Conservation (phyloP, 2,329 filamentous ascomycete genomes). For the Sporothrix sp. region DNA sequence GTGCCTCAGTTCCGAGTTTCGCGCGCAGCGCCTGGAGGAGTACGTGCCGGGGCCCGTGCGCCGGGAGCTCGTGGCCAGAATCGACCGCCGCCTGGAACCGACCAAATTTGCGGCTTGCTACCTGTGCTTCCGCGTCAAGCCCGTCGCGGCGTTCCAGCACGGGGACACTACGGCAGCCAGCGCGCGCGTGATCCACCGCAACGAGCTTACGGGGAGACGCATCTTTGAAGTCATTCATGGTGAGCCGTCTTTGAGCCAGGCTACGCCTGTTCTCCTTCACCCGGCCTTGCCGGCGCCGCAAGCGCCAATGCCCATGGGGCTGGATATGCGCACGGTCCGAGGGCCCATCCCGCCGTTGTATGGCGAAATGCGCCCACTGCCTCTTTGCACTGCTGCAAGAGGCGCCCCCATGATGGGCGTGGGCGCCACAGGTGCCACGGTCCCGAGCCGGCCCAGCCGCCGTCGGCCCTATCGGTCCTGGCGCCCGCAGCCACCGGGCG, state of each 20-base stretch:
- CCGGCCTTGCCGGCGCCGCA: constrained; percentile 6
- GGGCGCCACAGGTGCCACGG: no score
- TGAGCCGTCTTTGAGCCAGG: background rate
- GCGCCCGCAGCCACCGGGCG: constrained; percentile 14
- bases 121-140: constrained; percentile 18
- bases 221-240: constrained; percentile 9
- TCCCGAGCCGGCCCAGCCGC: no score
- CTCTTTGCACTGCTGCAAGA: no score
- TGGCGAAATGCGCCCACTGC: no score
- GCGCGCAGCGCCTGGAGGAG: constrained; percentile 6
- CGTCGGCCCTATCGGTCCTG: background rate
- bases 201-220: constrained; percentile 14
- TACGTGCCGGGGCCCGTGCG: constrained; percentile 15
- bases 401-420: no score
- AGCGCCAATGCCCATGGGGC: background rate
- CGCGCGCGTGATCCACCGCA: constrained; percentile 14
- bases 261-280: background rate
- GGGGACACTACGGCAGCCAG: background rate
- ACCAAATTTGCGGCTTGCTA: constrained; percentile 17
- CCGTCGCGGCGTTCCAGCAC: constrained; percentile 10
- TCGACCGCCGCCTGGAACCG: background rate
- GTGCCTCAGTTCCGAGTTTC: constrained; percentile 13
- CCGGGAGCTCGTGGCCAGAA: constrained; percentile 2
- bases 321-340: background rate
- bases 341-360: no score